Conservation (phyloP, 2,329 filamentous ascomycete genomes). For the Pseudogymnoascus sp. region DNA sequence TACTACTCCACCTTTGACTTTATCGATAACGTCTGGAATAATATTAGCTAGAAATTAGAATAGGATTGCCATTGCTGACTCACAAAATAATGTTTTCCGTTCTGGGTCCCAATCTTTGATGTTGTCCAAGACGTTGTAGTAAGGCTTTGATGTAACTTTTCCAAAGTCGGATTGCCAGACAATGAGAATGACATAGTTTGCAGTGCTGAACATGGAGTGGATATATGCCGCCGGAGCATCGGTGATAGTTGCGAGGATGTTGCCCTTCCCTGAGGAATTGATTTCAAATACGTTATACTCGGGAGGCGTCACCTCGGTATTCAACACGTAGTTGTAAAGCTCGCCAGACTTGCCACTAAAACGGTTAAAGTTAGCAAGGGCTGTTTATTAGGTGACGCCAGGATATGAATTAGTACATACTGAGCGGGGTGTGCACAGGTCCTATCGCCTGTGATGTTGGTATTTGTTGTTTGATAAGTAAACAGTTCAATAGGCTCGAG, state of each 20-base stretch:
- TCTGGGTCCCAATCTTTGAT: background rate
- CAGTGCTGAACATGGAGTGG: conserved; percentile 69
- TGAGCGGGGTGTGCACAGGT: conserved; percentile 66
- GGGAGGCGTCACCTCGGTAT: conserved; percentile 43
- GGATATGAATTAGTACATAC: conserved; percentile 51
- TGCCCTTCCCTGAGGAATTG: conserved; percentile 53
- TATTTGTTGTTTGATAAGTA: background rate
- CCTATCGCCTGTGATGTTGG: background rate
- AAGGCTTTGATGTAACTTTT: background rate
- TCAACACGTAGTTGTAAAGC: conserved; percentile 71
- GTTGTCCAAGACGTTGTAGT: background rate
- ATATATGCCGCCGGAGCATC: conserved; percentile 55
- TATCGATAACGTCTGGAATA: background rate
- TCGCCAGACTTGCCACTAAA: conserved; percentile 59
- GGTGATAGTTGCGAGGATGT: conserved; percentile 62
- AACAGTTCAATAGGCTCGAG: background rate
- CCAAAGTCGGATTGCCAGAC: conserved; percentile 5
- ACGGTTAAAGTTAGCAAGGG: conserved; percentile 59
- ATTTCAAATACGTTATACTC: conserved; percentile 66
- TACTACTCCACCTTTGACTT: background rate
- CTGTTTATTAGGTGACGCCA: too few species aligned
- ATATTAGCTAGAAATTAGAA: background rate
- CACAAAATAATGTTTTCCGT: background rate
- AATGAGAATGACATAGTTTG: conserved; percentile 59
- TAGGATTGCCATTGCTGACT: background rate